Evolutionary conservation across 2,329 filamentous ascomycete species (phyloP).

Genomic region (Fonsecaea pedrosoi): DNA sequence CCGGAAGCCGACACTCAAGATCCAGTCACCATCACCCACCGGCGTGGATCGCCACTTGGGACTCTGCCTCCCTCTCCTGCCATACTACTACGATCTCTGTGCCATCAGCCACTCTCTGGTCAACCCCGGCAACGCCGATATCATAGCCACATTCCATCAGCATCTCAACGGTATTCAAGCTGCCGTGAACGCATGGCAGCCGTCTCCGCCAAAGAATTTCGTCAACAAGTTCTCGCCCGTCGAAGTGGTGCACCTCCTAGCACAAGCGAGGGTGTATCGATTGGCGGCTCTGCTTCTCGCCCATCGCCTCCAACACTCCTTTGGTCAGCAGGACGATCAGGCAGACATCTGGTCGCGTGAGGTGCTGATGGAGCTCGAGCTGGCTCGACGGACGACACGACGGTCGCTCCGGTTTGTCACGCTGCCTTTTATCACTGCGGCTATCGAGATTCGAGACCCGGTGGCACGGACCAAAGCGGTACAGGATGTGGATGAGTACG

Average conservation of each 20-base stretch:
- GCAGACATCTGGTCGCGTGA: constrained; percentile 26
- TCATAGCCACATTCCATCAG: constrained; percentile 1
- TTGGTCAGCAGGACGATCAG: constrained; percentile 23
- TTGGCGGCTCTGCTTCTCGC: constrained; percentile 24
- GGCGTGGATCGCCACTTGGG: constrained; percentile 25
- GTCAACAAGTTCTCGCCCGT: constrained; percentile 16
- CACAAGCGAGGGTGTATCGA: constrained; percentile 27
- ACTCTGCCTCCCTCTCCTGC: constrained; percentile 23
- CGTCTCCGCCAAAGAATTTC: constrained; percentile 17
- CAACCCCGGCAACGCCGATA: constrained; percentile 2
- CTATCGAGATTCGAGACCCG: constrained; percentile 25
- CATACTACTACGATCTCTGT: constrained; percentile 29
- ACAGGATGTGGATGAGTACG: constrained; percentile 26
- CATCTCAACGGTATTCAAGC: constrained; percentile 21
- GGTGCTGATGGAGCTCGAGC: constrained; percentile 24
- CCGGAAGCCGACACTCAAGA: constrained; percentile 24
- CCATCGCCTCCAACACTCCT: constrained; percentile 20
- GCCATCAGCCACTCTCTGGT: constrained; percentile 25
- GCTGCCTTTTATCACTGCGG: constrained; percentile 24
- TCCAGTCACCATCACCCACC: neutral
- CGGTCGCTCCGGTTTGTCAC: constrained; percentile 22
- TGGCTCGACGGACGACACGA: constrained; percentile 15
- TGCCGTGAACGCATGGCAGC: constrained; percentile 21
- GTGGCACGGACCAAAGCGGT: constrained; percentile 12
- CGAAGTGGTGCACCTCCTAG: constrained; percentile 25